Conservation (phyloP, 345 rosid species). For the Populus ilicifolia region DNA sequence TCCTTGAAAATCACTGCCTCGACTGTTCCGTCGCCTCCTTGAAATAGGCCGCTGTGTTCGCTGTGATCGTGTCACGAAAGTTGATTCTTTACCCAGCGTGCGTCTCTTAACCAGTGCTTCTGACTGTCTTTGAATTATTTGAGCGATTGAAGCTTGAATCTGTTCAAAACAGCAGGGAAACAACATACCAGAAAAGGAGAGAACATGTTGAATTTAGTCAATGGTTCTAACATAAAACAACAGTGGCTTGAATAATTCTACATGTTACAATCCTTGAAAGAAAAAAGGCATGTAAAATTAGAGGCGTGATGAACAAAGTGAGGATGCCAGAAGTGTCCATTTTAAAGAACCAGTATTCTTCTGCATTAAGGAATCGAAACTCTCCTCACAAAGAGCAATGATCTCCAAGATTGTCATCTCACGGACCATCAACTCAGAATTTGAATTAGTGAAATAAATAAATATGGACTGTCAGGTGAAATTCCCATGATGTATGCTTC, state of each 20-base stretch:
- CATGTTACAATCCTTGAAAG: not conserved
- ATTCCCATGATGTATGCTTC: not conserved
- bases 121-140: slow-evolving; percentile 70
- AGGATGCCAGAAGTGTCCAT: not conserved
- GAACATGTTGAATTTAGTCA: not conserved
- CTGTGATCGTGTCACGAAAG: slow-evolving; percentile 45
- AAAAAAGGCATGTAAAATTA: not conserved
- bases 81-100: slow-evolving; percentile 49
- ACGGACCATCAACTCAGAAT: slow-evolving; percentile 4
- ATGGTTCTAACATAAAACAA: not conserved
- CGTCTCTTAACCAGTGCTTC: slow-evolving; percentile 70
- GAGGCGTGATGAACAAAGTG: not conserved
- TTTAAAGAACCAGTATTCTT: not conserved
- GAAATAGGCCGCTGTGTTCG: slow-evolving; percentile 43
- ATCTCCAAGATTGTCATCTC: not conserved
- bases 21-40: slow-evolving; percentile 55
- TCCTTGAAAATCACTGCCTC: slow-evolving; percentile 49
- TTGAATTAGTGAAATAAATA: not conserved
- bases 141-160: slow-evolving; percentile 95
- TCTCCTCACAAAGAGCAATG: not conserved
- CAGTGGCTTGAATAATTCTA: not conserved
- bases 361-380: not conserved
- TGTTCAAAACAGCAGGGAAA: slow-evolving; percentile 29
- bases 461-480: slow-evolving; percentile 1
- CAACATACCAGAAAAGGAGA: not conserved